These are phyloP conservation scores for Pelargonium cotyledonis DNA, from an alignment of 441 rosid genomes.

Conservation along the genomic window DNA sequence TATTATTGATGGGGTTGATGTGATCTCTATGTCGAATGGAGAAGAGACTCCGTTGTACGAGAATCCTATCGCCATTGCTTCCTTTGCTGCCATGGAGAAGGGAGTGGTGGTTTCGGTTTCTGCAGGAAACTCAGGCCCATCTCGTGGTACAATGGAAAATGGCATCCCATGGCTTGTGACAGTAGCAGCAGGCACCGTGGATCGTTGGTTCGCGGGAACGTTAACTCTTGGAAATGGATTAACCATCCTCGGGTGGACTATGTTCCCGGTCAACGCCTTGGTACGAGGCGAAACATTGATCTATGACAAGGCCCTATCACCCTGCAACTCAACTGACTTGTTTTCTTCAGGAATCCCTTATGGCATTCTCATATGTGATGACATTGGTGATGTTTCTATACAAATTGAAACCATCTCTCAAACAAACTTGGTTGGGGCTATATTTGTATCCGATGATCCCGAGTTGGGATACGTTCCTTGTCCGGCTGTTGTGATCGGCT, in stretches of 20 bases:
- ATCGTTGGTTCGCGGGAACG: slow-evolving; percentile 36
- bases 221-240: slow-evolving; percentile 32
- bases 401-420: slow-evolving; percentile 17
- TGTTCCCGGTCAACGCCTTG: slow-evolving; percentile 34
- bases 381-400: neutral
- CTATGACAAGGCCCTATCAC: slow-evolving; percentile 29
- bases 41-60: slow-evolving; percentile 32
- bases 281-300: slow-evolving; percentile 18
- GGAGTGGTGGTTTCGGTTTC: slow-evolving; percentile 40
- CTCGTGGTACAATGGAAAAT: slow-evolving; percentile 33
- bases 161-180: slow-evolving; percentile 51
- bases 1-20: slow-evolving; percentile 44
- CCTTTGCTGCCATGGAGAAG: slow-evolving; percentile 50
- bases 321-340: slow-evolving; percentile 31
- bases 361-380: slow-evolving; percentile 31
- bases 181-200: slow-evolving; percentile 46
- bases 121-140: slow-evolving; percentile 41
- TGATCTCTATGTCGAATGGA: slow-evolving; percentile 50
- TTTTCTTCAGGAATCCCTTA: neutral
- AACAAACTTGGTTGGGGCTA: slow-evolving; percentile 26
- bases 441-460: slow-evolving; percentile 31
- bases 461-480: neutral
- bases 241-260: slow-evolving; percentile 30
- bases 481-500: slow-evolving; percentile 32
- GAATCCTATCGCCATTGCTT: slow-evolving; percentile 48